phyloP scores from a whole-genome alignment of 805 yeast species.

The Babjeviella inositovora region DNA sequence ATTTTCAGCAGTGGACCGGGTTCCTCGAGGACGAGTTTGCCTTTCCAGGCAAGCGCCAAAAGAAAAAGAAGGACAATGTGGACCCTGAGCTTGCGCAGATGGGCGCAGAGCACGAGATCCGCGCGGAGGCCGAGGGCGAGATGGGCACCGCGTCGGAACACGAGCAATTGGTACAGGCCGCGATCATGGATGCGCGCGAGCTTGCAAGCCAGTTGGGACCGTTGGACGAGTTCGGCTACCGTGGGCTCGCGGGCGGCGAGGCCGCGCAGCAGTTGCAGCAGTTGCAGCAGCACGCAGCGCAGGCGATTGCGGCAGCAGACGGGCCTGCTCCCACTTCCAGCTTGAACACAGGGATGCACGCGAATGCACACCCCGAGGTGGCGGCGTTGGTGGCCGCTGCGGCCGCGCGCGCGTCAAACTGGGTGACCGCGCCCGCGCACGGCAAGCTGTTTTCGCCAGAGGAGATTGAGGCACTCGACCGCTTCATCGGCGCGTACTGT shows the following conservation, averaged over 20 bases:
- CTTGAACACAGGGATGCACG: too few species aligned
- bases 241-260: too few species aligned
- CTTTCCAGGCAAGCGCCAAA: constrained; percentile 5
- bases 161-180: constrained; percentile 54
- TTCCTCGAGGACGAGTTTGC: constrained; percentile 22
- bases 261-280: too few species aligned
- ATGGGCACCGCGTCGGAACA: constrained; percentile 33
- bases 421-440: too few species aligned
- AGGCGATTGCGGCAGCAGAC: too few species aligned
- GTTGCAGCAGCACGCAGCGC: too few species aligned
- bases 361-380: constrained; percentile 16
- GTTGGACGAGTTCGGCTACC: constrained; percentile 6
- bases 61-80: constrained; percentile 14
- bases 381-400: constrained; percentile 24
- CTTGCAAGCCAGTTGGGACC: constrained; percentile 28
- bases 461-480: constrained; percentile 59
- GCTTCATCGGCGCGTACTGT: constrained; percentile 57
- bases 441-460: constrained; percentile 33
- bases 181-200: constrained; percentile 52
- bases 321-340: too few species aligned
- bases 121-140: too few species aligned
- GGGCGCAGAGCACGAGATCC: too few species aligned
- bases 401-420: constrained; percentile 21
- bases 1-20: constrained; percentile 37
- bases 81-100: constrained; percentile 42